Base-by-base conservation (phyloP, 768 basidiomycete species). In the Chalciporus pseudorubinellus region DNA sequence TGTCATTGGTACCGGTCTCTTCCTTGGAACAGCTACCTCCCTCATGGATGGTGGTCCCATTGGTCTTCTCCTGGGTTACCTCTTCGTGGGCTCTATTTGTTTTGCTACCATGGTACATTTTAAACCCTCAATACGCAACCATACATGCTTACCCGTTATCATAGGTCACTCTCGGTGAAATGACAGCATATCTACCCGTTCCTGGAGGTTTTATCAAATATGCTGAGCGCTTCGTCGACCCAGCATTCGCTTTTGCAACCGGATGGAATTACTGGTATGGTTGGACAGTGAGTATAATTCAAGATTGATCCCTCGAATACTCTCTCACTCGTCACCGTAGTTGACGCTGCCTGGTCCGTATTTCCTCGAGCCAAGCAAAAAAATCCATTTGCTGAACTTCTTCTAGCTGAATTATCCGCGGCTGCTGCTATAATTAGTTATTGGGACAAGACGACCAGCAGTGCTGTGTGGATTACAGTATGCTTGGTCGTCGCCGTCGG, bases 391-490 rank as follows among this genome's bases (percentile, higher is more conserved):
- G 12, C 48, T 68, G 12, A 67, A 19, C 6, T 4, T 44, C 26
- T 48, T 36, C 8, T 36, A 55, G 77, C 78, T 6, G 81, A 82
- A 51, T 58, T 81, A 4, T 72, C 75, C 29, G 81, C 81, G 0
- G 74, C 77, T 0, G 75, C 82, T 11, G 68, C 81, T 3, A 56
- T 84, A 36, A 75, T 84, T 62, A 65, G 69, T 44, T 81, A 65
- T 58, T 80, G 79, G 78, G 72, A 71, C 47, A 29, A 36, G 7
- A 55, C 51, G 3, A 66, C 76, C 34, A 77, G 66, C 49, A 71
- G 77, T 41, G 79, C 73, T 0, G 73, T 71, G 7, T 84, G 78
- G 77, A 79, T 84, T 50, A 68, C 74, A 2, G 64, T 85, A 29
- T 81, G 75, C 52, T 60, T 83, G 14, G 58, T 78, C 20, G 74